Percentiles rank a stretch among this genome's conserved stretches.
Conservation (phyloP, 148 eudicot species). For the Chenopodium formosanum region DNA sequence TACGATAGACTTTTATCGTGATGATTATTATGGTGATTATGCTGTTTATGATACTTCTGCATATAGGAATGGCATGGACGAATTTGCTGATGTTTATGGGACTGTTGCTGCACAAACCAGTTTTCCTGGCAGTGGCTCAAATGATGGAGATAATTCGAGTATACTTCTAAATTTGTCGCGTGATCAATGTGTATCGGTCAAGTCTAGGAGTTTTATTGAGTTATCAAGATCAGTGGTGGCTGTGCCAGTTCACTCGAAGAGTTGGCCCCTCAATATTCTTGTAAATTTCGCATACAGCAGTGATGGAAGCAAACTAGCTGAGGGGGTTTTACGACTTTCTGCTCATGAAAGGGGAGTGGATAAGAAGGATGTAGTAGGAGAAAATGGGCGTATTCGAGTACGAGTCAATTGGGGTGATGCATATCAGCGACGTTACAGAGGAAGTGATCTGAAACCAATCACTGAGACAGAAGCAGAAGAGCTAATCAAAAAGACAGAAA, state of each 20-base stretch:
- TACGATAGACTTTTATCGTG: background rate
- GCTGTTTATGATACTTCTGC: background rate
- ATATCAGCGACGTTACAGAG: background rate
- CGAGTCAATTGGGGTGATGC: constrained; percentile 4
- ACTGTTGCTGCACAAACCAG: background rate
- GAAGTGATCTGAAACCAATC: background rate
- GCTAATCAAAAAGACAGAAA: too few relatives aligned
- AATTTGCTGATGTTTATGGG: background rate
- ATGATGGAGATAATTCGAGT: background rate
- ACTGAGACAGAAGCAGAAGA: too few relatives aligned
- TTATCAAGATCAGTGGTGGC: background rate
- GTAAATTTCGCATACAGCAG: background rate
- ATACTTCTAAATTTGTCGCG: background rate
- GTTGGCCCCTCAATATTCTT: background rate
- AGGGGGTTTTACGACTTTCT: background rate
- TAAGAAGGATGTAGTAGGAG: constrained; percentile 7
- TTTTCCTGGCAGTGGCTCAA: background rate
- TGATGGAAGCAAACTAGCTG: background rate
- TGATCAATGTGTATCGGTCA: background rate
- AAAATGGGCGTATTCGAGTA: constrained; percentile 9
- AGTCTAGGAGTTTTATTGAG: background rate
- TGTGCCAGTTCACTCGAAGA: background rate
- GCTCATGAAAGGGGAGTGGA: background rate
- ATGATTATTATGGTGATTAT: background rate
- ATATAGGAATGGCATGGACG: background rate